phyloP scores from a whole-genome alignment of 352 stramenopile species.

The Globisporangium viniferum region DNA sequence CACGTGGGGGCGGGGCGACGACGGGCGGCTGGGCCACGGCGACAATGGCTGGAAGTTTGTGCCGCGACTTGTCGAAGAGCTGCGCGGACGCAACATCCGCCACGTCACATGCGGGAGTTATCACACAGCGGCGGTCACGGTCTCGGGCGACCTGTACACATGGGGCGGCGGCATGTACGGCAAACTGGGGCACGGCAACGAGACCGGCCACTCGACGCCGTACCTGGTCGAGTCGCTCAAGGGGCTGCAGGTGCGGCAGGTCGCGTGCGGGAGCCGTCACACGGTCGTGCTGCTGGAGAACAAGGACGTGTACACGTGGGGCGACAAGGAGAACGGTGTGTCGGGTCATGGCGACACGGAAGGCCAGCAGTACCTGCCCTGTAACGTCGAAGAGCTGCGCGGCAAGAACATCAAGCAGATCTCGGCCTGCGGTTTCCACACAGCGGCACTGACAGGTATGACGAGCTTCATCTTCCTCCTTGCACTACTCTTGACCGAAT shows the following conservation, averaged over 20 bases:
- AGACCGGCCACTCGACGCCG: slow-evolving; percentile 92
- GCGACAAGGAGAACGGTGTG: slow-evolving; percentile 95
- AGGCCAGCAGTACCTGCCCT: slow-evolving; percentile 94
- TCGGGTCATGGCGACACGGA: slow-evolving; percentile 93
- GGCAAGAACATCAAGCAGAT: slow-evolving; percentile 88
- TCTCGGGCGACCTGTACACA: slow-evolving; percentile 92
- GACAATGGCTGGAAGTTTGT: slow-evolving; percentile 98
- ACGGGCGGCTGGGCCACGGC: slow-evolving; percentile 88
- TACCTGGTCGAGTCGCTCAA: slow-evolving; percentile 94
- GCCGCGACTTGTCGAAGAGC: slow-evolving; percentile 88
- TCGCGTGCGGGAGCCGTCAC: slow-evolving; percentile 94
- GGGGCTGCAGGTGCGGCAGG: slow-evolving; percentile 85
- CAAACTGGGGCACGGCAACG: slow-evolving; percentile 91
- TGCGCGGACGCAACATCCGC: slow-evolving; percentile 88
- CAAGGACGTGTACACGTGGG: slow-evolving; percentile 92
- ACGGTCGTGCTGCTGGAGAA: slow-evolving; percentile 90
- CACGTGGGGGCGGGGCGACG: slow-evolving; percentile 87
- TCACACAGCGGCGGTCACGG: slow-evolving; percentile 93
- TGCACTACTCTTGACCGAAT: background rate
- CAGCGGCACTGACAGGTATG: slow-evolving; percentile 64
- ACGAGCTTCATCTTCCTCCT: no score
- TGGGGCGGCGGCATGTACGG: slow-evolving; percentile 96
- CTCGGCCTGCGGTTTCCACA: slow-evolving; percentile 86
- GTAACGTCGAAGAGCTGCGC: slow-evolving; percentile 85
- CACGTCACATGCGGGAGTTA: slow-evolving; percentile 96